Conservation (phyloP, 306 rosid genomes). For the Cucurbita moschata region DNA sequence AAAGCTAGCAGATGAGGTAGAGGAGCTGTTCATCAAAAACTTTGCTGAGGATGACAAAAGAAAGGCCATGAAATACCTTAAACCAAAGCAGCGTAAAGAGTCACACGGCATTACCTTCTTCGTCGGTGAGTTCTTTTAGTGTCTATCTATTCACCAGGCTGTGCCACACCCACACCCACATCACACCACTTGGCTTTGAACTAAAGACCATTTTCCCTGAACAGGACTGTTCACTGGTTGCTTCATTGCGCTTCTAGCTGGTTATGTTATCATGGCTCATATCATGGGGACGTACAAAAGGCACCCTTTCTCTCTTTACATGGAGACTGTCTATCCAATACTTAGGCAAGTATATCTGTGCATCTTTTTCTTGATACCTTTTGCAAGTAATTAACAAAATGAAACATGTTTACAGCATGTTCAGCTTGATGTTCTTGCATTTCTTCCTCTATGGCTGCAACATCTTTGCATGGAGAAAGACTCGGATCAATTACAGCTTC, state of each 20-base stretch:
- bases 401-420: slow-evolving; percentile 57
- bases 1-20: slow-evolving; percentile 64
- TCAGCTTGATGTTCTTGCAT: slow-evolving; percentile 90
- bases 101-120: slow-evolving; percentile 81
- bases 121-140: slow-evolving; percentile 48
- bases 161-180: slow-evolving; percentile 16
- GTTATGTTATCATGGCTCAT: slow-evolving; percentile 87
- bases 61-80: slow-evolving; percentile 94
- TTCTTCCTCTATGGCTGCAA: slow-evolving; percentile 90
- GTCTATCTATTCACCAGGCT: not conserved
- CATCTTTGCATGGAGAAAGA: slow-evolving; percentile 75
- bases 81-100: slow-evolving; percentile 63
- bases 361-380: not conserved
- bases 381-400: not conserved
- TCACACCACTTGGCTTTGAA: slow-evolving; percentile 35
- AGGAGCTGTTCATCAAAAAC: slow-evolving; percentile 54
- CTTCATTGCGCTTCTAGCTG: slow-evolving; percentile 58
- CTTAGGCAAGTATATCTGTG: slow-evolving; percentile 43
- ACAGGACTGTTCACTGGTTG: slow-evolving; percentile 84
- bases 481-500: slow-evolving; percentile 80
- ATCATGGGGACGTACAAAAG: slow-evolving; percentile 48
- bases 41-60: slow-evolving; percentile 63
- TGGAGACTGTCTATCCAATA: slow-evolving; percentile 91
- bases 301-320: slow-evolving; percentile 48
- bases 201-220: slow-evolving; percentile 14